A percentile compares a stretch with the other conserved stretches of the same genome.
phyloP scores from a whole-genome alignment of 345 rosid species.

The Kernera saxatilis region DNA sequence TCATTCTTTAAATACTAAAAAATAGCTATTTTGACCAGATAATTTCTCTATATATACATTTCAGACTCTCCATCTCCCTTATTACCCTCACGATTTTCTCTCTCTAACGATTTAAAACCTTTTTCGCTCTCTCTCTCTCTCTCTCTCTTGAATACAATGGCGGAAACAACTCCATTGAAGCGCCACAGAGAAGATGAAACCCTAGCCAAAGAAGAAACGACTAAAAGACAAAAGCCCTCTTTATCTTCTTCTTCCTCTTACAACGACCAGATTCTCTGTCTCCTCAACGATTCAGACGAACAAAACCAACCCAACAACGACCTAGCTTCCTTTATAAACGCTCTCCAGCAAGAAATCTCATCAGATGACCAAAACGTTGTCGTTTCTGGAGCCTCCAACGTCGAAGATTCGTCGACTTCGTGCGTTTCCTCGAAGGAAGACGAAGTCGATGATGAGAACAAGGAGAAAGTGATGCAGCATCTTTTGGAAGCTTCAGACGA shows the following conservation, averaged over 20 bases:
- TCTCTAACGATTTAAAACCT: not conserved
- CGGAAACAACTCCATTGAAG: conserved; percentile 41
- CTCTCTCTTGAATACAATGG: conserved; percentile 30
- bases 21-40: conserved; percentile 39
- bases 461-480: conserved; percentile 60
- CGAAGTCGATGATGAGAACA: conserved; percentile 33
- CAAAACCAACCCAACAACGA: conserved; percentile 47
- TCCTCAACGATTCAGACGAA: conserved; percentile 63
- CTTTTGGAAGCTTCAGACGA: conserved; percentile 84
- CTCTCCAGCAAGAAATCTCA: conserved; percentile 55
- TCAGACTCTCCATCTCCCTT: conserved; percentile 33
- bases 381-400: not conserved
- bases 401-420: not conserved
- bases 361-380: conserved; percentile 21
- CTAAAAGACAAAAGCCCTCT: conserved; percentile 42
- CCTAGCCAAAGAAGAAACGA: conserved; percentile 27
- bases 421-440: conserved; percentile 24
- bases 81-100: conserved; percentile 23
- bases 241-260: conserved; percentile 19
- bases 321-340: conserved; percentile 44
- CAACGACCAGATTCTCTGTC: conserved; percentile 47
- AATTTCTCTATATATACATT: conserved; percentile 49
- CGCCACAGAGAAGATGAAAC: conserved; percentile 52
- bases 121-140: not conserved
- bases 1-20: conserved; percentile 4